These are phyloP conservation scores for Luzula sylvatica DNA, from an alignment of 176 grass and related monocot species.

Conservation along the genomic window DNA sequence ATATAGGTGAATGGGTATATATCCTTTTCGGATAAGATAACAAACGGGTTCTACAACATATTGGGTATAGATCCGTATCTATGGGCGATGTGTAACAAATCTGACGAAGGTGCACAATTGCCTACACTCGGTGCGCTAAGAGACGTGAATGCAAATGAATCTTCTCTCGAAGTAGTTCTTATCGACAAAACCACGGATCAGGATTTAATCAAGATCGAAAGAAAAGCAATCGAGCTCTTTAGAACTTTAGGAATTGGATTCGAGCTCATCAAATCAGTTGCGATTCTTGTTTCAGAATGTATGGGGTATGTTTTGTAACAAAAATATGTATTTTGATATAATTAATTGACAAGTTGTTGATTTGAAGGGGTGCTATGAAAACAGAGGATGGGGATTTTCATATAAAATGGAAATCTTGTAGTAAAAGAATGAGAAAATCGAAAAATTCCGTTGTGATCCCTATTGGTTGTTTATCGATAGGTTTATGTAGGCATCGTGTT, in stretches of 20 bases:
- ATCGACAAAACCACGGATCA: slow-evolving; percentile 50
- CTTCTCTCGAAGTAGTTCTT: slow-evolving; percentile 72
- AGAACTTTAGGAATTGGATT: slow-evolving; percentile 33
- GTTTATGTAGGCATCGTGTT: slow-evolving; percentile 83
- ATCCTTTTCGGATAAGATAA: slow-evolving; percentile 69
- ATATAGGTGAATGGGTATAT: slow-evolving; percentile 79
- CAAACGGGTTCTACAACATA: slow-evolving; percentile 81
- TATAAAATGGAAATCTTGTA: slow-evolving; percentile 70
- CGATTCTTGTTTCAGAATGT: slow-evolving; percentile 63
- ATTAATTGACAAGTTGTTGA: too few species aligned
- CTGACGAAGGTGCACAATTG: slow-evolving; percentile 50
- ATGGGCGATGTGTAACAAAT: slow-evolving; percentile 82
- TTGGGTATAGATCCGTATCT: slow-evolving; percentile 84
- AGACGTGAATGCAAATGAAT: slow-evolving; percentile 49
- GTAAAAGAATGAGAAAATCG: slow-evolving; percentile 55
- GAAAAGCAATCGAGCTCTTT: slow-evolving; percentile 36
- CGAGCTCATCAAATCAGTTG: slow-evolving; percentile 55
- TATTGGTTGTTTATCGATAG: slow-evolving; percentile 58
- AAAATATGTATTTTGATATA: too few species aligned
- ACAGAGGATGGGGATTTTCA: slow-evolving; percentile 60
- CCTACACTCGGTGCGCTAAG: slow-evolving; percentile 59
- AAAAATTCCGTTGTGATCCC: slow-evolving; percentile 57
- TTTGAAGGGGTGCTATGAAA: slow-evolving; percentile 60
- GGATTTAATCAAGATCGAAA: slow-evolving; percentile 51
- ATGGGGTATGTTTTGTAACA: slow-evolving; percentile 48